phyloP scores from a whole-genome alignment of 179 eudicot genomes.

The Silene vulgaris region DNA sequence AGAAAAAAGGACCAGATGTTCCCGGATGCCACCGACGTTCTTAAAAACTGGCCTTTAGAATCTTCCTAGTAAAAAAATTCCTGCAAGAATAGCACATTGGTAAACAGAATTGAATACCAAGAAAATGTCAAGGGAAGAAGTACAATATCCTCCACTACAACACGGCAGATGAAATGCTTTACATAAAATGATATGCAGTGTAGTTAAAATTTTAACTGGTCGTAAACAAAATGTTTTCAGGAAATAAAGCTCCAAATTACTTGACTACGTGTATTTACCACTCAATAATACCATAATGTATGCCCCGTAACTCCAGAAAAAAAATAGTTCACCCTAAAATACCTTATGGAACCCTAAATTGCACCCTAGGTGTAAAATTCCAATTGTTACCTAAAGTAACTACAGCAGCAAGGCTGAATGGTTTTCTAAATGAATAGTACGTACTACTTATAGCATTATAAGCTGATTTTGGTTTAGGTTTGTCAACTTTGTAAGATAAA shows the following conservation, averaged over 20 bases:
- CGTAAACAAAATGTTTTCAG: background rate
- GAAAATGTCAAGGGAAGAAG: background rate
- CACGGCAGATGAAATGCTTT: background rate
- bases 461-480: background rate
- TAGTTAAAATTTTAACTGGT: background rate
- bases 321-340: too few relatives aligned
- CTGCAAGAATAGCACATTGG: background rate
- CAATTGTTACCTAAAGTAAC: background rate
- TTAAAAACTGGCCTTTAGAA: background rate
- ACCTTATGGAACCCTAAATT: background rate
- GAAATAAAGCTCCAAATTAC: background rate
- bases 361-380: background rate
- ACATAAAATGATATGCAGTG: background rate
- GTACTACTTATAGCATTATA: background rate
- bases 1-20: background rate
- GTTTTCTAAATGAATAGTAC: background rate
- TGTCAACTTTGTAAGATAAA: background rate
- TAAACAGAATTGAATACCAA: background rate
- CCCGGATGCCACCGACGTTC: background rate
- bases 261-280: background rate
- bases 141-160: background rate
- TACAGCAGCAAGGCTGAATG: slow-evolving; percentile 1
- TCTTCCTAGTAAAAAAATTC: background rate
- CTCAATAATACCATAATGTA: background rate
- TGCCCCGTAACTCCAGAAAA: background rate